phyloP scores from a whole-genome alignment of 768 basidiomycete species.

The Lactifluus piperatus region DNA sequence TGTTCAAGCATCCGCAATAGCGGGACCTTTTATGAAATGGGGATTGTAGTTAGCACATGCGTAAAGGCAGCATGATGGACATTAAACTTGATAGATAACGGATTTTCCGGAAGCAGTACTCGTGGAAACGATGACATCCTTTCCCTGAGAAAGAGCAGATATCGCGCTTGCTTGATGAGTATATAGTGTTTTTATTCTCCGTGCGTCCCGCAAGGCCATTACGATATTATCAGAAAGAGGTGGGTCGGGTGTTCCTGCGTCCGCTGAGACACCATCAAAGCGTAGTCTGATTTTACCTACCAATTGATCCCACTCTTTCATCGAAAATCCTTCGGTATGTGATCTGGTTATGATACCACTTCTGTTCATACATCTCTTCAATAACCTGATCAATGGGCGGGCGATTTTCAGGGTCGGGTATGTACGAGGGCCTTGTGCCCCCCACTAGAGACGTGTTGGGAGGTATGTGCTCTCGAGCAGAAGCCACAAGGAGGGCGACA shows the following conservation, averaged over 20 bases:
- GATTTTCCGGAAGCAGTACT: conserved; percentile 88
- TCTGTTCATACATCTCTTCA: conserved; percentile 44
- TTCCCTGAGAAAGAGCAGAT: conserved; percentile 44
- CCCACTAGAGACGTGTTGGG: conserved; percentile 38
- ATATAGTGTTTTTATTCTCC: conserved; percentile 60
- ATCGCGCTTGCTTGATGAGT: conserved; percentile 66
- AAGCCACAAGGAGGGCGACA: conserved; percentile 50
- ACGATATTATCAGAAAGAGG: conserved; percentile 50
- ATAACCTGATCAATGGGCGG: conserved; percentile 52
- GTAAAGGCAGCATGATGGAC: neutral
- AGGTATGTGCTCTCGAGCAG: conserved; percentile 64
- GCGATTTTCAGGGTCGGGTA: conserved; percentile 40
- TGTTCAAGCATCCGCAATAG: conserved; percentile 56
- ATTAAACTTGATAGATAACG: conserved; percentile 67
- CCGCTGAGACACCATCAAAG: neutral
- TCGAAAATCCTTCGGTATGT: conserved; percentile 44
- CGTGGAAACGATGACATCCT: conserved; percentile 81
- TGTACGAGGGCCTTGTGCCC: conserved; percentile 9
- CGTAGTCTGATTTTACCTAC: conserved; percentile 28
- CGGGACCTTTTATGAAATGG: conserved; percentile 45
- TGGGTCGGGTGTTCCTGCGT: conserved; percentile 39
- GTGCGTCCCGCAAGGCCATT: conserved; percentile 45
- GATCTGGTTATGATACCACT: conserved; percentile 70
- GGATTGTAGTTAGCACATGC: neutral
- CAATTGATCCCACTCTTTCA: conserved; percentile 43